Base-by-base conservation (phyloP, 768 basidiomycete genomes). In the Rhodosporidiobolus sp. region DNA sequence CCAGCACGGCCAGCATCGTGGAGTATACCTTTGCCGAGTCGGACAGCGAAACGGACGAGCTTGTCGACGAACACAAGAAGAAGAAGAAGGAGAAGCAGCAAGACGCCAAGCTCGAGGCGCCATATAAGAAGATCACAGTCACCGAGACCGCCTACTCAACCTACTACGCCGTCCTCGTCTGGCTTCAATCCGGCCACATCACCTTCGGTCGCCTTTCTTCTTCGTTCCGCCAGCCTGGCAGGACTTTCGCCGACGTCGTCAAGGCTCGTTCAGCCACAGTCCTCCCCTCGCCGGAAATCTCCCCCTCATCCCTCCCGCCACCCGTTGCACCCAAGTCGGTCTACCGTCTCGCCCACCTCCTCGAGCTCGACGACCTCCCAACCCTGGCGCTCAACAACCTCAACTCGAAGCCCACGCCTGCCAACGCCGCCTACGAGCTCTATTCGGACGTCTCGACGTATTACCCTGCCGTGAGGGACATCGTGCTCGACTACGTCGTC, bases 281-380 rank as follows among this genome's bases (percentile, higher is more conserved):
- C 43, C 5, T 56, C 24, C 9, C 14, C 43, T 46, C 35, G 35
- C 34, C 17, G 17, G 19, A 28, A 3, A 12, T 10, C 34, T 32
- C 22, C 55, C 9, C 10, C 16, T 30, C 58, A 30, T 63, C 61
- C 20, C 50, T 54, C 20, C 72, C 53, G 22, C 38, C 24, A 26
- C 32, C 63, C 19, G 54, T 48, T 16, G 69, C 67, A n/a, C 67
- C 67, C 28, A 69, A 69, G 24, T 66, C 55, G 3, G 32, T 63
- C 60, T 72, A 46, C 64, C 57, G 54, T 10, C 70, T 65, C 59
- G 67, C 63, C 19, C 52, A 65, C 48, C 34, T n/a, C 63, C 70
- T 65, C 60, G 48, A 19, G 38, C 58, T 62, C 28, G 35, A 19
- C 22, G 26, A 49, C 20, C 70, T 60, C 46, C 9, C 30, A 30